Base-by-base conservation (phyloP, 495 filamentous ascomycete species). In the Aspergillus avenaceus region DNA sequence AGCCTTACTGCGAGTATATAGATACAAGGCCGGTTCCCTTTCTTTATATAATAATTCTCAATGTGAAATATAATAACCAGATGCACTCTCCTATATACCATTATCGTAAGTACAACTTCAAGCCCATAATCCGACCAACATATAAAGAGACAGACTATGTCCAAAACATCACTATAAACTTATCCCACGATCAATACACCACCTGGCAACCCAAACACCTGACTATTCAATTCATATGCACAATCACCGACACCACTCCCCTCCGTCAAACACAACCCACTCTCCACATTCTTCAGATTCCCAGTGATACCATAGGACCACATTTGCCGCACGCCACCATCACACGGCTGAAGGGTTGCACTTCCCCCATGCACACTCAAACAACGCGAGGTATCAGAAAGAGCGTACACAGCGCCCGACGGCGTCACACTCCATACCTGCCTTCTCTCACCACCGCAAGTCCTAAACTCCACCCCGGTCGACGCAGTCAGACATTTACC, bases 181-280 rank as follows among this genome's bases (percentile, higher is more conserved):
- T n/a, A n/a, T n/a, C n/a, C n/a, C n/a, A n/a, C 29, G 11, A 32
- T 4, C 11, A 46, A 22, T 31, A 65, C 53, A 36, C 63, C 65
- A 60, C 61, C 61, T 1, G 65, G 63, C 47, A 69, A 45, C 11
- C 61, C 63, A 53, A 69, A 62, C 21, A 69, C 65, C 47, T 69
- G 65, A 7, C 40, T 55, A 25, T 59, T 51, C 37, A 31, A 24
- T 28, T 54, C 52, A 27, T 53, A 40, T 25, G 55, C 45, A 55
- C 65, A 69, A 6, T 22, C 29, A 6, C 21, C 47, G 21, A 57
- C 9, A 11, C 32, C 34, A 1, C 13, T 50, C 5, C 45, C 42
- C 42, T 59, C 56, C 44, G 55, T 59, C 56, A 69, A 41, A 11
- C 65, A 69, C 6, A 28, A 43, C 0, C 59, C 56, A 2, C 42